Base-by-base conservation (phyloP, 768 basidiomycete genomes). In the Tremella fuciformis region DNA sequence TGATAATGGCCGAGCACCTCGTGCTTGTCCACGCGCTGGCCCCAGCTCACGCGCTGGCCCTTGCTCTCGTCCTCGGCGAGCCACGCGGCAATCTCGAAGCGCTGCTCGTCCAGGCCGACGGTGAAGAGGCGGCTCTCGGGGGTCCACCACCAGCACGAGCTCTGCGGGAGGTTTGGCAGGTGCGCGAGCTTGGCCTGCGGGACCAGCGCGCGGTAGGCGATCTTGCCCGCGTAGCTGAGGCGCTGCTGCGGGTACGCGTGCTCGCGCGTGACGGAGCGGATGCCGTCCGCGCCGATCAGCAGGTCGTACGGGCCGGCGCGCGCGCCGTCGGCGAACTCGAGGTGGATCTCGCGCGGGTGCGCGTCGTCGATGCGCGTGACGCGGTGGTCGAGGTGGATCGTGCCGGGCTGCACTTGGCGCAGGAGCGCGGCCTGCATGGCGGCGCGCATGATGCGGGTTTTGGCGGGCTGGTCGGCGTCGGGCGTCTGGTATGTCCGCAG, bases 261-360 rank as follows among this genome's bases (percentile, higher is more conserved):
- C 51, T 67, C 55, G 25, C 69, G 58, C 8, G 67, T 64, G 29
- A 71, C 69, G 11, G 65, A 67, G 13, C 70, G 60, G 9, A 72
- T 65, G 0, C 70, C 70, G 41, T 72, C 70, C 7, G 65, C 70
- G 0, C 70, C 70, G 16, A 72, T 58, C 3, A 72, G 25, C 13
- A 72, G 51, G 25, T 69, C 67, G 40, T 64, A 65, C 1, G 57
- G 53, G 15, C 58, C 64, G 2, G 53, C 62, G 0, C 1, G 34
- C 4, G 56, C 53, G 7, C 59, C 61, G 37, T 72, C 70, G 34
- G 59, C 25, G 47, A 72, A 71, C n/a, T 44, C 48, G 8, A 67
- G 25, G 4, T 22, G 19, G 2, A 52, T 46, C 2, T 55, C 68
- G 26, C 61, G 47, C 8, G 38, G 13, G 29, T 34, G 29, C 1